phyloP scores from a whole-genome alignment of 1,284 basidiomycete genomes.

The Leccinum fuscescens region DNA sequence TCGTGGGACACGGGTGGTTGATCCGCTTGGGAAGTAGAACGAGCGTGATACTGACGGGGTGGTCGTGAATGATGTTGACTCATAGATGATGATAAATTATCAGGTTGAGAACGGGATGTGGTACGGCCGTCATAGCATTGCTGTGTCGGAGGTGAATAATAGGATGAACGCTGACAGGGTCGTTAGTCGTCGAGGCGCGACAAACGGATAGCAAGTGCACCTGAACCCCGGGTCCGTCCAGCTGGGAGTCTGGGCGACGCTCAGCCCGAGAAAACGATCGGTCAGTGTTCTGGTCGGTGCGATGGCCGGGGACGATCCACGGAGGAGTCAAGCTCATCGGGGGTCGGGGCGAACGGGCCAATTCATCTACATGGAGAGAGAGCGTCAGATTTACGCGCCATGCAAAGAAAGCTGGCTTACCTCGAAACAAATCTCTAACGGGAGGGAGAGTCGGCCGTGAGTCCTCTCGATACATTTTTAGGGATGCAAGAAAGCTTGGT shows the following conservation, averaged over 20 bases:
- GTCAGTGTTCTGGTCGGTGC: constrained; percentile 22
- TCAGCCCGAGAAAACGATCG: constrained; percentile 26
- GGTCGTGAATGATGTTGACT: constrained; percentile 24
- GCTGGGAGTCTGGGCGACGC: constrained; percentile 24
- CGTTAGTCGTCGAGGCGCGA: constrained; percentile 8
- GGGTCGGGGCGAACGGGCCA: constrained; percentile 39
- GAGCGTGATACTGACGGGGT: constrained; percentile 25
- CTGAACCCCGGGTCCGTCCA: constrained; percentile 34
- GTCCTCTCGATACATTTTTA: constrained; percentile 39
- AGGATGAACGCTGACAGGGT: constrained; percentile 22
- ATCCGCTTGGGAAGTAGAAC: constrained; percentile 30
- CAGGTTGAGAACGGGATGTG: constrained; percentile 17
- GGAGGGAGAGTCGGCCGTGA: constrained; percentile 68
- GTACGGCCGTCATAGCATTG: constrained; percentile 29
- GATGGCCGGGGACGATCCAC: constrained; percentile 40
- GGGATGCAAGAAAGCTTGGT: constrained; percentile 17
- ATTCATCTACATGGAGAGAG: constrained; percentile 38
- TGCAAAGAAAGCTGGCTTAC: constrained; percentile 36
- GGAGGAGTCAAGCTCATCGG: constrained; percentile 39
- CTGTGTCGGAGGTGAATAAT: constrained; percentile 26
- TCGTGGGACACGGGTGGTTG: constrained; percentile 30
- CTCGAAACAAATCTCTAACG: constrained; percentile 70
- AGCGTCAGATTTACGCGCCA: constrained; percentile 5
- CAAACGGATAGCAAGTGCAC: constrained; percentile 12
- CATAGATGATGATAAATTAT: constrained; percentile 24